These are phyloP conservation scores for Tulasnella sp. DNA, from an alignment of 768 basidiomycete species.

Conservation along the genomic window DNA sequence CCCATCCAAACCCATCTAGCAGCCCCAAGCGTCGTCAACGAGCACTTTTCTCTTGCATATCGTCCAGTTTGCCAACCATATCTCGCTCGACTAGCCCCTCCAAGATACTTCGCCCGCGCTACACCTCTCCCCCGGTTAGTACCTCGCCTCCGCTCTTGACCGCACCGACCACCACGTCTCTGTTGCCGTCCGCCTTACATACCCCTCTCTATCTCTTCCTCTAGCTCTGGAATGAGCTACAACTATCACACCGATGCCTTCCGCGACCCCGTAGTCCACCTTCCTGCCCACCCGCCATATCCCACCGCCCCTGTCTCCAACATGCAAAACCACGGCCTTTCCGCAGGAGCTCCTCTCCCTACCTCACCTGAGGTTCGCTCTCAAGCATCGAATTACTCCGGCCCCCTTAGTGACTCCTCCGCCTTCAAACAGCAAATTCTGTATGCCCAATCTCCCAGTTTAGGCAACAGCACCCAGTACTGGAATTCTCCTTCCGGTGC, in stretches of 20 bases:
- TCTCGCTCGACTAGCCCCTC: not conserved
- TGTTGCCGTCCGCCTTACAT: not conserved
- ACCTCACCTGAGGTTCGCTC: not conserved
- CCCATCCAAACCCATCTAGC: not conserved
- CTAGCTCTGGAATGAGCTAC: constrained; percentile 7
- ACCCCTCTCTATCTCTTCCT: not conserved
- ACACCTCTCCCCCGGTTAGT: not conserved
- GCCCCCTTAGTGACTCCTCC: not conserved
- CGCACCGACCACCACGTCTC: not conserved
- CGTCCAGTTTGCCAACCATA: not conserved
- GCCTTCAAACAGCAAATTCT: not conserved
- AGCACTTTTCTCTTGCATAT: not conserved
- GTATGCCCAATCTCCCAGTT: constrained; percentile 6
- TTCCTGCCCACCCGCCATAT: not conserved
- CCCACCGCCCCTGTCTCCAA: not conserved
- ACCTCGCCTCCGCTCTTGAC: not conserved
- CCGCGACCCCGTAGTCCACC: not conserved
- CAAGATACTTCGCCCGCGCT: not conserved
- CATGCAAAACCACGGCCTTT: not conserved
- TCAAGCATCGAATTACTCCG: not conserved
- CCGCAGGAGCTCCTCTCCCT: not conserved
- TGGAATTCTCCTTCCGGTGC: not conserved
- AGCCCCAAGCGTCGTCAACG: not conserved
- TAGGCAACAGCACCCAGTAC: not conserved
- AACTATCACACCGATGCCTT: not conserved